Base-by-base conservation (phyloP, 2,329 filamentous ascomycete species). In the Aspergillus phoenicis region DNA sequence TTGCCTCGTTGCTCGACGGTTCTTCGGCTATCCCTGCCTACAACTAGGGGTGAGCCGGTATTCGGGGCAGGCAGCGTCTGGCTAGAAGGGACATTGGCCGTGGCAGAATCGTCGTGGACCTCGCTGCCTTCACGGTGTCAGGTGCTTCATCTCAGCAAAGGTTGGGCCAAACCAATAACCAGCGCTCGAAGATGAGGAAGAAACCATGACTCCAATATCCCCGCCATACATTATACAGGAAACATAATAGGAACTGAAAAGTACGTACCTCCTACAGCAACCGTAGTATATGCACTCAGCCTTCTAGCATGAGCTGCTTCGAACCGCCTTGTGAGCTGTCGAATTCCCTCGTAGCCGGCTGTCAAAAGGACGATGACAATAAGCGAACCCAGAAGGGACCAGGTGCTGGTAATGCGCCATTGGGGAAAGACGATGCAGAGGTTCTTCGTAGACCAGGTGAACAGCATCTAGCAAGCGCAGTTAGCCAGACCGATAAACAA, bases 401-500 rank as follows among this genome's bases (percentile, higher is more conserved):
- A 72, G 3, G 88, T 88, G 63, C 89, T 88, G 64, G 85, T 88
- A 77, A 99, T 81, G 79, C 91, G 93, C 95, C 95, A 99, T 78
- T 89, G 87, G 70, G 84, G 85, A 83, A 98, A 99, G 77, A 99
- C 87, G 78, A 99, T 96, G 84, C 95, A 99, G 66, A 99, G 91
- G 80, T 98, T 90, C 59, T 84, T 86, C 2, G 93, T 94, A 76
- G 93, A 87, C 94, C 94, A 99, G 63, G 93, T 98, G 82, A 99
- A 99, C 68, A 98, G 87, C 94, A 97, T 98, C 93, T 97, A 68
- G 53, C 5, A 36, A 4, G 4, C 30, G 3, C 52, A 63, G 51
- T 68, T 57, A 49, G 41, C n/a, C 20, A 13, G 43, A 8, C 20
- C 20, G 20, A 20, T 20, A 20, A 20, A 20, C 20, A 2, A 20